Base-by-base conservation (phyloP, 1,139 yeast species). In the Saccharomyces pastorianus region DNA sequence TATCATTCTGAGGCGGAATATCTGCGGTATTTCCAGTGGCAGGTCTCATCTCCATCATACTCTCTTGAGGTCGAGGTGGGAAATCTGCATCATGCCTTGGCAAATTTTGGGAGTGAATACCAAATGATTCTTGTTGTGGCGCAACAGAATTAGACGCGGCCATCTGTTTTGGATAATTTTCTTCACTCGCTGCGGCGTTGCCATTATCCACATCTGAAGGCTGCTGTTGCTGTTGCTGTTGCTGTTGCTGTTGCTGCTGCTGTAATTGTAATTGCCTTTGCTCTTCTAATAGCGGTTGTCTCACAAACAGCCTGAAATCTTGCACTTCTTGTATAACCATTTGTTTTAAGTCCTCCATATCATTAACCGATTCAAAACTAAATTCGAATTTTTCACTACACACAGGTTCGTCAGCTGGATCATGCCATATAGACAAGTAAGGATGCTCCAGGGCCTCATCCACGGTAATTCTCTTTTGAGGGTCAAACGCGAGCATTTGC, bases 361-460 rank as follows among this genome's bases (percentile, higher is more conserved):
- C 96, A 58, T 89, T 91, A 44, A 87, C 86, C 13, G 82, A 85
- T 72, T 93, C 99, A 69, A 93, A 93, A 6, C 88, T 77, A 68
- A 93, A 93, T 68, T 93, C 96, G 70, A 93, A 91, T 64, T 86
- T 85, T 3, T 81, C 75, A 52, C 84, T 83, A 69, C 97, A 90
- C 48, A 78, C 84, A 4, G 96, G 96, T 70, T 93, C 99, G 68
- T 93, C 99, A 31, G 83, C 81, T 2, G 97, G 96, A 66, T 93
- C 99, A 69, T 91, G 98, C 99, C 99, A 93, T 38, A 93, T 85
- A 53, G 84, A 76, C 55, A 93, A 76, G 67, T 93, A 93, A 6
- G 96, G 96, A 71, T 93, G 99, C 58, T 82, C 81, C 56, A 93
- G 77, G 0, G 98, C 98, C 53, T 88, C 86, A 54, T 87, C 90